Conservation (phyloP, 176 grass and related monocot species). For the Typha latifolia region DNA sequence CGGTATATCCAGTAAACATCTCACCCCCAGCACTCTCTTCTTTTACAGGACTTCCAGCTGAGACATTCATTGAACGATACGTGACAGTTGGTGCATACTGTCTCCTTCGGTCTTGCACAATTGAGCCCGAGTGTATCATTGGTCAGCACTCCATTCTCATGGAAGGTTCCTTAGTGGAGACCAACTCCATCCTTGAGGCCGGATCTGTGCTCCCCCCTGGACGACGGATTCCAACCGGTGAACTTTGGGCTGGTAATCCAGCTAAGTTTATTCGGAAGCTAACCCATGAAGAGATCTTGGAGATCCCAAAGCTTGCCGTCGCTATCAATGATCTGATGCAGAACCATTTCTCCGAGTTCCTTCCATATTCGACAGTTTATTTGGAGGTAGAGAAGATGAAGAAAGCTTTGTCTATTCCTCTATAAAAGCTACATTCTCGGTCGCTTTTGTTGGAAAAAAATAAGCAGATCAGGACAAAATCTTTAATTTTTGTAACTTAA, state of each 20-base stretch:
- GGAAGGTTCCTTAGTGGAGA: conserved; percentile 94
- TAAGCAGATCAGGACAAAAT: too few species aligned
- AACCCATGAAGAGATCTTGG: conserved; percentile 80
- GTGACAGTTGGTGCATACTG: conserved; percentile 83
- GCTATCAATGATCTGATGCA: conserved; percentile 98
- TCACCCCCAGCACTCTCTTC: conserved; percentile 5
- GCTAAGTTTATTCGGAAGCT: conserved; percentile 77
- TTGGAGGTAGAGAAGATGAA: conserved; percentile 97
- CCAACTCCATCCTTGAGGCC: conserved; percentile 92
- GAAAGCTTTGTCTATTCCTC: conserved; percentile 46
- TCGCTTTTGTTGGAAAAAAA: too few species aligned
- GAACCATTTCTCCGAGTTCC: conserved; percentile 88
- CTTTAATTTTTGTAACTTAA: too few species aligned
- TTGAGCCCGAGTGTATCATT: conserved; percentile 91
- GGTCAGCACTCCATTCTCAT: conserved; percentile 95
- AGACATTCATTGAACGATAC: conserved; percentile 81
- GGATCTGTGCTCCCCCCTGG: conserved; percentile 80
- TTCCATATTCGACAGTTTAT: conserved; percentile 87
- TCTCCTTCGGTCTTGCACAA: conserved; percentile 88
- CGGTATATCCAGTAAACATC: not conserved
- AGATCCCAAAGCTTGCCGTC: conserved; percentile 83
- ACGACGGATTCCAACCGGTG: conserved; percentile 77
- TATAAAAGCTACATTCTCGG: conserved; percentile 19
- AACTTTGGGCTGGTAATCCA: conserved; percentile 89
- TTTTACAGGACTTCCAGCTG: conserved; percentile 79